Base-by-base conservation (phyloP, 306 rosid species). In the Sophora flavescens region DNA sequence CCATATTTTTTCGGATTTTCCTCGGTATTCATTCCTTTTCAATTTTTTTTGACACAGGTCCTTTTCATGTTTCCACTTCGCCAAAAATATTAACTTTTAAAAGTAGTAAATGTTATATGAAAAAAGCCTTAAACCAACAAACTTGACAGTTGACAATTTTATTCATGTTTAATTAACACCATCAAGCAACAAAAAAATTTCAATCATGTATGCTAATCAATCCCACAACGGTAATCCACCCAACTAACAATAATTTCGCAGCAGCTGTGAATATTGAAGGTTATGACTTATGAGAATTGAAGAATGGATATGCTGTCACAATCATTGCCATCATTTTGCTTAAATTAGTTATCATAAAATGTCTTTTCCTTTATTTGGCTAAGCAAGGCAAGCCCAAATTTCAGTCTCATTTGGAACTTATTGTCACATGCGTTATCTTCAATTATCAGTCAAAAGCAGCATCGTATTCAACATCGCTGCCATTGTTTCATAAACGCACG, bases 321-420 rank as follows among this genome's bases (percentile, higher is more conserved):
- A 52, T 68, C 80, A 54, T 33, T 35, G 18, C 30, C 78, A 41
- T 69, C 11, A 6, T 52, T 61, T 26, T n/a, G 16, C 4, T 33
- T 39, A 30, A 78, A 62, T 62, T 60, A 66, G 72, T 18, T 77
- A 28, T 4, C 9, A 26, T 53, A 7, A 79, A 17, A n/a, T 69
- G 73, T 62, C 78, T 53, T 69, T 53, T 61, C 28, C 45, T 42
- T 13, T 53, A 5, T 59, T 71, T 13, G 63, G 73, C 38, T 35
- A 35, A 16, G 66, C 42, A 72, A 53, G 16, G 56, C 32, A 41
- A n/a, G 54, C 45, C 15, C 54, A 71, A 32, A 3, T 63, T 39
- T 64, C 16, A 38, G 22, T 65, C 50, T 71, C 33, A 10, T 38
- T 63, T 17, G 44, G 54, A 63, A 61, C 18, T 38, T 30, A 48